Evolutionary conservation across 306 rosid species (phyloP).

Genomic region (Quercus parvula): DNA sequence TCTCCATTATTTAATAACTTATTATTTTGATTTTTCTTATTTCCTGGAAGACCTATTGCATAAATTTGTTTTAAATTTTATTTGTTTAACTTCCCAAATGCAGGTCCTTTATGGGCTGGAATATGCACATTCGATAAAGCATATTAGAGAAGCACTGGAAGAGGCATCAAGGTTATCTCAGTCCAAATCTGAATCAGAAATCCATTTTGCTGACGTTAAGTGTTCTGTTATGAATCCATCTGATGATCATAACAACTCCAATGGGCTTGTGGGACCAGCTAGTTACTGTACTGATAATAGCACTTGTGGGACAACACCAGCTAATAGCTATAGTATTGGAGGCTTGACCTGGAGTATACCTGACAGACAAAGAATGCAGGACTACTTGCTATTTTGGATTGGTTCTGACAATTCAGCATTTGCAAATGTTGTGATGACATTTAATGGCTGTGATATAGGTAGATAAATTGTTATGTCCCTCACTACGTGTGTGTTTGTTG

Average conservation of each 20-base stretch:
- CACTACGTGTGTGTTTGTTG: neutral
- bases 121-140: conserved; percentile 50
- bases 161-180: conserved; percentile 30
- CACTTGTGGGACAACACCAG: conserved; percentile 23
- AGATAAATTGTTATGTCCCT: conserved; percentile 10
- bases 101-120: conserved; percentile 90
- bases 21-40: neutral
- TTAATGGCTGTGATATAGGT: conserved; percentile 90
- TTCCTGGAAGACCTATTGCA: neutral
- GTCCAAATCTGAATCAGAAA: conserved; percentile 26
- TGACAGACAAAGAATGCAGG: conserved; percentile 62
- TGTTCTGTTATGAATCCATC: conserved; percentile 63
- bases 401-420: conserved; percentile 82
- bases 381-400: conserved; percentile 75
- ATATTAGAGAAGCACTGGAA: conserved; percentile 41
- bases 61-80: neutral
- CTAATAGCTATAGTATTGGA: conserved; percentile 48
- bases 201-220: conserved; percentile 61
- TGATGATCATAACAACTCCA: conserved; percentile 28
- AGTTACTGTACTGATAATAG: conserved; percentile 20
- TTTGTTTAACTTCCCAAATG: conserved; percentile 15
- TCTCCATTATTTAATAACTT: neutral
- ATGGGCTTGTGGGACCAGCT: conserved; percentile 29
- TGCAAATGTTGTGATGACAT: conserved; percentile 74
- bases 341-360: conserved; percentile 77